Evolutionary conservation across 2,329 filamentous ascomycete genomes (phyloP).

Genomic region (Allantophomopsis cytisporea): DNA sequence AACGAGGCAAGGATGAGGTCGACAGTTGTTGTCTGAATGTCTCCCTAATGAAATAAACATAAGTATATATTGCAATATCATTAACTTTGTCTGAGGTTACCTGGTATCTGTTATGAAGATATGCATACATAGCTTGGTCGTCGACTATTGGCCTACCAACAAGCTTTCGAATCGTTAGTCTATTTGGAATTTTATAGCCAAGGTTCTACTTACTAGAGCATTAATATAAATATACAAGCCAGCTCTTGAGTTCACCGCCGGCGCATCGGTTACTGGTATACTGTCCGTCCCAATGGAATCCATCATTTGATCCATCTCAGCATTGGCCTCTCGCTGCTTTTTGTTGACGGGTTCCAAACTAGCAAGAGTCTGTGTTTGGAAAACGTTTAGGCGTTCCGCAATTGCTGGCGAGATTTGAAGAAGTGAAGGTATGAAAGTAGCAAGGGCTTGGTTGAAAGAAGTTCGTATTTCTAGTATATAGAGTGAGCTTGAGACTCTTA

Average conservation of each 20-base stretch:
- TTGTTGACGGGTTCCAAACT: slow-evolving; percentile 39
- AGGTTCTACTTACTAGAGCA: slow-evolving; percentile 46
- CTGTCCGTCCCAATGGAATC: slow-evolving; percentile 32
- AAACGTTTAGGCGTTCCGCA: slow-evolving; percentile 35
- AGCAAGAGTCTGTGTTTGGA: slow-evolving; percentile 41
- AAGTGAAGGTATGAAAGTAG: slow-evolving; percentile 39
- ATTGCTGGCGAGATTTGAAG: slow-evolving; percentile 40
- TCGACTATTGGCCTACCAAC: slow-evolving; percentile 73
- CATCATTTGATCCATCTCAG: slow-evolving; percentile 41
- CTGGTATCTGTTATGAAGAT: slow-evolving; percentile 75
- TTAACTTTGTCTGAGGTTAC: slow-evolving; percentile 34
- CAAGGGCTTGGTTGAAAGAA: slow-evolving; percentile 34
- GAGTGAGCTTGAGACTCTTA: too few species aligned
- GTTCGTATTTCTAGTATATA: slow-evolving; percentile 27
- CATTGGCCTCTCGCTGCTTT: slow-evolving; percentile 32
- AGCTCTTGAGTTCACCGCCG: slow-evolving; percentile 61
- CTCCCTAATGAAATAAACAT: slow-evolving; percentile 63
- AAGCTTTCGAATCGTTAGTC: slow-evolving; percentile 36
- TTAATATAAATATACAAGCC: slow-evolving; percentile 80
- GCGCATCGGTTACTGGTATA: slow-evolving; percentile 45
- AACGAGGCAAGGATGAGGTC: slow-evolving; percentile 84
- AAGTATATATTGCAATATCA: slow-evolving; percentile 63
- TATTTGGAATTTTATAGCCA: too few species aligned
- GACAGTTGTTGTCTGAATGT: slow-evolving; percentile 63
- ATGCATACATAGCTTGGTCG: slow-evolving; percentile 63